A percentile compares a stretch with the other conserved stretches of the same genome.
Conservation (phyloP, 352 stramenopile genomes). For the Pythium periplocum region DNA sequence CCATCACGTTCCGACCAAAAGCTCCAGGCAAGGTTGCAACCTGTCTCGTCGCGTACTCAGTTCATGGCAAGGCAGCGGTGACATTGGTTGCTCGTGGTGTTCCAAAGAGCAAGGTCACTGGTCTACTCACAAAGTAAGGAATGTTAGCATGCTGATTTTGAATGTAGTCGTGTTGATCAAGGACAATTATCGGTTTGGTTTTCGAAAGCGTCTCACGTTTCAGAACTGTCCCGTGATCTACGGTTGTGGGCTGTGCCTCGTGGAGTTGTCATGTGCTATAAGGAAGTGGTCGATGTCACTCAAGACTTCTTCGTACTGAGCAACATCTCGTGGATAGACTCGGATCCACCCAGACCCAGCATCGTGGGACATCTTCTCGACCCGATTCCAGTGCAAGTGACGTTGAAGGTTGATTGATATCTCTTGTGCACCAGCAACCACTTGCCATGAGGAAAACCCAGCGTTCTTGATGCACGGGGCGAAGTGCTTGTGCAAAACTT, state of each 20-base stretch:
- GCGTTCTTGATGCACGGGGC: slow-evolving; percentile 76
- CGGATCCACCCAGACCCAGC: slow-evolving; percentile 81
- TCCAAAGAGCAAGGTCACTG: neutral
- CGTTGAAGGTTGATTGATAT: slow-evolving; percentile 85
- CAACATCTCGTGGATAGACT: slow-evolving; percentile 80
- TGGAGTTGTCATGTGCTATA: slow-evolving; percentile 32
- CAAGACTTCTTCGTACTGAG: slow-evolving; percentile 68
- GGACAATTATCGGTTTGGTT: slow-evolving; percentile 19
- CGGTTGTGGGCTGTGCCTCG: too few relatives aligned
- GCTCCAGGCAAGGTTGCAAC: slow-evolving; percentile 76
- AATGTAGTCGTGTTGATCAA: neutral
- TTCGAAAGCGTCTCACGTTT: slow-evolving; percentile 2
- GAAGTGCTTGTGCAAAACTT: slow-evolving; percentile 61
- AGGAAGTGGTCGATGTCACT: slow-evolving; percentile 70
- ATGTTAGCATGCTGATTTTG: slow-evolving; percentile 8
- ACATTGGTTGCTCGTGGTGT: slow-evolving; percentile 71
- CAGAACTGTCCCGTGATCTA: slow-evolving; percentile 12
- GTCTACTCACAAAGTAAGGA: neutral
- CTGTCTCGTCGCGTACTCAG: slow-evolving; percentile 76
- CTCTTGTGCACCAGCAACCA: slow-evolving; percentile 78
- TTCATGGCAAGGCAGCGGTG: slow-evolving; percentile 73
- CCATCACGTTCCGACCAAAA: slow-evolving; percentile 70
- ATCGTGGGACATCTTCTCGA: slow-evolving; percentile 87
- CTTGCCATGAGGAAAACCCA: slow-evolving; percentile 82
- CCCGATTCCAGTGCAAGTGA: slow-evolving; percentile 84